Evolutionary conservation across 345 rosid species (phyloP).

Genomic region (Lenwebbia sp.): DNA sequence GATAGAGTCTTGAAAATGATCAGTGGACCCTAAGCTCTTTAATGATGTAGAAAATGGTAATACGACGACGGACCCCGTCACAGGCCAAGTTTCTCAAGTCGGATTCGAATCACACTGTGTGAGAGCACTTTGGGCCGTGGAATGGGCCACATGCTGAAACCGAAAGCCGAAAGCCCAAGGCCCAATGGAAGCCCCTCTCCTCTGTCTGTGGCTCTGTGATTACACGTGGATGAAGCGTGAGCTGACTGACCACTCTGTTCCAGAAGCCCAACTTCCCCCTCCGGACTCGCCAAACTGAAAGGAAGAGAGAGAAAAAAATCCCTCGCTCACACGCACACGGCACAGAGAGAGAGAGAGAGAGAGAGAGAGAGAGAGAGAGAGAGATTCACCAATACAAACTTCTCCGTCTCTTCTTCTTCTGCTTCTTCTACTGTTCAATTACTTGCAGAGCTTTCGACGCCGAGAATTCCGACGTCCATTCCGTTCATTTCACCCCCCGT

Average conservation of each 20-base stretch:
- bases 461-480: slow-evolving; percentile 4
- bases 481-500: neutral
- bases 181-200: neutral
- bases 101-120: neutral
- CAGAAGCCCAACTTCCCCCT: neutral
- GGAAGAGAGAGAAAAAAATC: slow-evolving; percentile 2
- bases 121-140: neutral
- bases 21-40: too few relatives aligned
- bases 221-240: neutral
- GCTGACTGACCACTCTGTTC: neutral
- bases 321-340: neutral
- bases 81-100: neutral
- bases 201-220: neutral
- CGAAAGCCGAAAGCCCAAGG: neutral
- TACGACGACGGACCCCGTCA: neutral
- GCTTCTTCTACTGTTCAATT: neutral
- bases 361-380: neutral
- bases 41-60: neutral
- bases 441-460: slow-evolving; percentile 10
- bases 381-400: slow-evolving; percentile 5
- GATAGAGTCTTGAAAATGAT: too few relatives aligned
- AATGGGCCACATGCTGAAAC: neutral
- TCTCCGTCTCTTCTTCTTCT: neutral
- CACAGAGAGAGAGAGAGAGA: neutral
- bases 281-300: neutral